Evolutionary conservation across 1,284 basidiomycete species (phyloP).

Genomic region (Pascua sp.): DNA sequence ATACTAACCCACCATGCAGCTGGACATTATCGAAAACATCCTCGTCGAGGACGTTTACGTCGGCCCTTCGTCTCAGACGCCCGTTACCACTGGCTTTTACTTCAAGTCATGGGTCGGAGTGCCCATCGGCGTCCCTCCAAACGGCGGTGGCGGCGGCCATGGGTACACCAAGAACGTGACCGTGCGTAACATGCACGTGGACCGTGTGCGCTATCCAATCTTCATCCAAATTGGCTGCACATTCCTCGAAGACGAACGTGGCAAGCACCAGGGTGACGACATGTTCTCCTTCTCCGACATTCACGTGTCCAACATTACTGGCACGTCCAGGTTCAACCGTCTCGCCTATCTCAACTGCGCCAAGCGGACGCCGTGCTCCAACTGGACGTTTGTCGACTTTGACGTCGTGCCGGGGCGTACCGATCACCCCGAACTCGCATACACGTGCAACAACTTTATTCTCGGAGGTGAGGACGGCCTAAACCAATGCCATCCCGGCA

Average conservation of each 20-base stretch:
- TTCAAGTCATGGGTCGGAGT: slow-evolving; percentile 63
- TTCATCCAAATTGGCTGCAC: slow-evolving; percentile 23
- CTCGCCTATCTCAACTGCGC: slow-evolving; percentile 33
- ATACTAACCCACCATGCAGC: slow-evolving; percentile 43
- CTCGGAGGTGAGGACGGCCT: slow-evolving; percentile 22
- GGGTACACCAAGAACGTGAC: slow-evolving; percentile 58
- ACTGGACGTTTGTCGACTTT: slow-evolving; percentile 27
- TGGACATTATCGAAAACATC: slow-evolving; percentile 60
- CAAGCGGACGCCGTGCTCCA: slow-evolving; percentile 26
- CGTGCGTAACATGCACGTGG: slow-evolving; percentile 51
- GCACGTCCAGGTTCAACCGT: slow-evolving; percentile 23
- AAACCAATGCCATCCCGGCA: slow-evolving; percentile 22
- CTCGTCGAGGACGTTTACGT: slow-evolving; percentile 54
- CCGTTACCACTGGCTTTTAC: slow-evolving; percentile 53
- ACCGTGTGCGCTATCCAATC: slow-evolving; percentile 26
- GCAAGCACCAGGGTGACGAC: slow-evolving; percentile 14
- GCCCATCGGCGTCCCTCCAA: slow-evolving; percentile 59
- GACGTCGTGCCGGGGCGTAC: slow-evolving; percentile 24
- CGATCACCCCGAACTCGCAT: slow-evolving; percentile 28
- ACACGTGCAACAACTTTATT: slow-evolving; percentile 29
- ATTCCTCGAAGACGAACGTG: slow-evolving; percentile 11
- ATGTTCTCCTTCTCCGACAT: slow-evolving; percentile 35
- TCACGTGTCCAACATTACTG: slow-evolving; percentile 27
- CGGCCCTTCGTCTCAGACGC: slow-evolving; percentile 16
- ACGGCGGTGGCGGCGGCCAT: slow-evolving; percentile 61